Conservation (phyloP, 2,329 filamentous ascomycete species). For the Phaeosphaeria sp. region DNA sequence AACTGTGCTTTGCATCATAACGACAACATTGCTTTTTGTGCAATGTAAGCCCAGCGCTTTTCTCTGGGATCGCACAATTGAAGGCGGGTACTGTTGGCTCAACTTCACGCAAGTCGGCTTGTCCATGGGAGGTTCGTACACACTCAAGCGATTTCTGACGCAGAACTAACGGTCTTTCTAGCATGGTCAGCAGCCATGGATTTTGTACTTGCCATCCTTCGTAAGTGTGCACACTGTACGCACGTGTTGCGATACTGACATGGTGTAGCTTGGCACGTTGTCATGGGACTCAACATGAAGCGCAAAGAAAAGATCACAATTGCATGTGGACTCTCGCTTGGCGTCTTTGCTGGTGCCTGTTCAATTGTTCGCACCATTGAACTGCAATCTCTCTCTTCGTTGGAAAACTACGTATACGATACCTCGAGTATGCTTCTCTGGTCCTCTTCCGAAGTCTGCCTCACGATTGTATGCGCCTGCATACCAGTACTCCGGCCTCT, state of each 20-base stretch:
- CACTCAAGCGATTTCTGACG: too few species aligned
- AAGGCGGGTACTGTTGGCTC: conserved; percentile 33
- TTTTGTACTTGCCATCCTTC: conserved; percentile 44
- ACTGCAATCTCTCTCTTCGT: conserved; percentile 33
- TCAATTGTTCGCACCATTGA: conserved; percentile 40
- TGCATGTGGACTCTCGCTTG: conserved; percentile 36
- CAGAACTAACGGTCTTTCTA: background rate
- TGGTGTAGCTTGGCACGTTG: conserved; percentile 34
- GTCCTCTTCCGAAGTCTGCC: conserved; percentile 51
- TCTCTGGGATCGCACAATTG: conserved; percentile 35
- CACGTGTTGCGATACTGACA: background rate
- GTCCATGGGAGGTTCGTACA: conserved; percentile 30
- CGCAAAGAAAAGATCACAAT: conserved; percentile 43
- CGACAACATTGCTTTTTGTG: conserved; percentile 33
- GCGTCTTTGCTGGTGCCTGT: conserved; percentile 42
- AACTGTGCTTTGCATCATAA: conserved; percentile 32
- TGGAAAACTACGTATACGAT: conserved; percentile 41
- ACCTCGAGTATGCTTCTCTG: conserved; percentile 40
- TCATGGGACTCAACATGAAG: conserved; percentile 45
- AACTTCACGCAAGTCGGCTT: conserved; percentile 36
- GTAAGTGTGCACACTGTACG: conserved; percentile 5
- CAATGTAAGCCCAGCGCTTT: conserved; percentile 35
- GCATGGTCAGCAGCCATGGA: conserved; percentile 44
- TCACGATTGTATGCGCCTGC: conserved; percentile 59
- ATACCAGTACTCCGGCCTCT: conserved; percentile 54